Evolutionary conservation across 495 filamentous ascomycete species (phyloP), one percentile per base, ranked within the genome.

Genomic region (Penicillium subrubescens): DNA sequence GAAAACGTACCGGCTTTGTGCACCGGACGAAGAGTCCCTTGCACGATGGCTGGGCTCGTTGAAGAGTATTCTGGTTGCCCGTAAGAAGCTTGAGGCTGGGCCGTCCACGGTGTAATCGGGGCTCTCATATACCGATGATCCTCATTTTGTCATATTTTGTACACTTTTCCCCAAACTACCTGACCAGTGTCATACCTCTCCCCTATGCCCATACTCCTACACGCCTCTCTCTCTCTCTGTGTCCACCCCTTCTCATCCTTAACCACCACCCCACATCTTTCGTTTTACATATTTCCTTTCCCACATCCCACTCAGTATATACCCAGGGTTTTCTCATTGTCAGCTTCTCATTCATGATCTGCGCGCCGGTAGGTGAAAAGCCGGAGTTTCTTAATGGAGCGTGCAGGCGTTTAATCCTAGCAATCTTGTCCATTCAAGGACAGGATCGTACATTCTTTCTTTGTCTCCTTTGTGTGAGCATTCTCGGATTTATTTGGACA

Each of bases 1-100:
- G 71, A 94, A 96, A 76, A 92, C 87, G 58, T 97, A 94, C 64
- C 88, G 92, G 43, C 94, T 97, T 63, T 95, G 91, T 72, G 89
- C 92, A 1, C 76, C 85, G 21, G 87, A 90, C 70, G 95, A 99
- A 77, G 94, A 97, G 66, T 78, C 84, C 21, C 79, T 98, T 48
- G 88, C 93, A 12, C 90, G 89, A 65, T 96, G 91, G 81, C 81
- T 98, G 2, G 95, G 96, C 0, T 90, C 92, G 1, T 81, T 98
- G 72, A 97, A 97, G 77, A 97, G 92, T 73, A 83, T 96, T 60
- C 77, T 97, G 50, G 76, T 76, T 57, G 74, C 75, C 8, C 77
- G 88, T 83, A 73, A 93, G 87, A 85, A 84, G 37, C 64, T 70
- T 41, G 71, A 69, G 12, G 59, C 71, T 29, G 35, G 71, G n/a